Percentiles rank a stretch among this genome's conserved stretches.
These are phyloP conservation scores for Cadophora luteo-olivacea DNA, from an alignment of 2,329 filamentous ascomycete species.

Conservation along the genomic window DNA sequence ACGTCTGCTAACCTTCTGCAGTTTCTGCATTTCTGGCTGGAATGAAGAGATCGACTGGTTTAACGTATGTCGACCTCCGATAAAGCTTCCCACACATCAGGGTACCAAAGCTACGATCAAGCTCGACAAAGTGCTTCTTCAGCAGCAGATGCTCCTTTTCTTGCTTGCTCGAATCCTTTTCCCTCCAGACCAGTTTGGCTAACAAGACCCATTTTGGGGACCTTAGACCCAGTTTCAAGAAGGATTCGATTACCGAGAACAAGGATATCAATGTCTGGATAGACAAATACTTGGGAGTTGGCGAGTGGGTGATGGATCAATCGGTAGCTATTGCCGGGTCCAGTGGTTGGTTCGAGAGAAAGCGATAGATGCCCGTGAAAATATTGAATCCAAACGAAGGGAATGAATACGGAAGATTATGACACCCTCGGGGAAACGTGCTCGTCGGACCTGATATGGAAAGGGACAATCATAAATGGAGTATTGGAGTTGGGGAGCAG, in stretches of 20 bases:
- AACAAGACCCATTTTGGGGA: conserved; percentile 51
- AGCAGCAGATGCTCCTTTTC: background rate
- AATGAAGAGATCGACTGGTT: conserved; percentile 94
- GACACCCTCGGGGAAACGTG: conserved; percentile 6
- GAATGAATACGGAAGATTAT: background rate
- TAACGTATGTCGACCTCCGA: conserved; percentile 77
- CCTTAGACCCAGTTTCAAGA: conserved; percentile 79
- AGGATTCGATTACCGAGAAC: conserved; percentile 83
- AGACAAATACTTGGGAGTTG: conserved; percentile 90
- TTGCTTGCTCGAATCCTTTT: background rate
- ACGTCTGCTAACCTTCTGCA: conserved; percentile 48
- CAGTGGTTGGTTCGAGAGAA: conserved; percentile 90
- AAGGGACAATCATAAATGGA: conserved; percentile 2
- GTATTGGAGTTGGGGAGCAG: conserved; percentile 9
- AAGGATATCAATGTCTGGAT: conserved; percentile 88
- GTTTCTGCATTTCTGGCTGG: conserved; percentile 96
- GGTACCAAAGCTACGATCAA: background rate
- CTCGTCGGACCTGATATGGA: background rate
- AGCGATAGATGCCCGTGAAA: conserved; percentile 59
- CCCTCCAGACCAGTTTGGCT: conserved; percentile 45
- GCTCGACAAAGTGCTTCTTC: background rate
- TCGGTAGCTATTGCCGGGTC: conserved; percentile 90
- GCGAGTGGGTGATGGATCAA: conserved; percentile 98
- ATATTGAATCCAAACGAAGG: background rate
- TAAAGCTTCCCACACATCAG: background rate